These are phyloP conservation scores for Pythium biforme DNA, from an alignment of 352 stramenopile genomes.

Conservation along the genomic window DNA sequence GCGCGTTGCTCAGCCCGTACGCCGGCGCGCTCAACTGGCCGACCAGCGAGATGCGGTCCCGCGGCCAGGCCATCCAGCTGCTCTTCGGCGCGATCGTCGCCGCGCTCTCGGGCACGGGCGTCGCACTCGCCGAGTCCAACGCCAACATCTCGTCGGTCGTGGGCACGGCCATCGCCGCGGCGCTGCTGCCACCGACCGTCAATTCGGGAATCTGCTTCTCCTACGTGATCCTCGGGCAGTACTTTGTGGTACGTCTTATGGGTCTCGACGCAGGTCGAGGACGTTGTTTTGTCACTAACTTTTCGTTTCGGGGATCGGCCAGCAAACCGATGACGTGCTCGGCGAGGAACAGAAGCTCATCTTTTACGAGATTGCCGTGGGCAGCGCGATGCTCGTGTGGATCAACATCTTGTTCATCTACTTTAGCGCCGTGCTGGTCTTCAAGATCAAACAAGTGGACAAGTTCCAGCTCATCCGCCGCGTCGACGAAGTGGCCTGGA, in stretches of 20 bases:
- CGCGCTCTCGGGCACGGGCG: slow-evolving; percentile 68
- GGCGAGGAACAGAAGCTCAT: slow-evolving; percentile 82
- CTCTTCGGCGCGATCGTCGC: slow-evolving; percentile 82
- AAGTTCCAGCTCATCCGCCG: slow-evolving; percentile 82
- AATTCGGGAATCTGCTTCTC: slow-evolving; percentile 87
- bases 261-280: no score
- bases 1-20: slow-evolving; percentile 75
- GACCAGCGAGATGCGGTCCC: slow-evolving; percentile 77
- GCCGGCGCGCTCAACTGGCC: slow-evolving; percentile 77
- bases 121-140: slow-evolving; percentile 83
- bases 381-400: slow-evolving; percentile 79
- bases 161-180: slow-evolving; percentile 82
- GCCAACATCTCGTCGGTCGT: slow-evolving; percentile 89
- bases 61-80: slow-evolving; percentile 74
- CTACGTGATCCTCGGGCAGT: slow-evolving; percentile 82
- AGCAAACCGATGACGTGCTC: slow-evolving; percentile 61
- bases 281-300: no score
- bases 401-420: slow-evolving; percentile 90
- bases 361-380: slow-evolving; percentile 86
- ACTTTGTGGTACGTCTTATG: slow-evolving; percentile 75
- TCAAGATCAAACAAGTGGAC: slow-evolving; percentile 87
- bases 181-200: slow-evolving; percentile 80
- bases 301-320: no score
- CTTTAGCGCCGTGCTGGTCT: slow-evolving; percentile 81
- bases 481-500: slow-evolving; percentile 77